Conservation (phyloP, 192 early-diverging fungal species). For the Podila epicladia region DNA sequence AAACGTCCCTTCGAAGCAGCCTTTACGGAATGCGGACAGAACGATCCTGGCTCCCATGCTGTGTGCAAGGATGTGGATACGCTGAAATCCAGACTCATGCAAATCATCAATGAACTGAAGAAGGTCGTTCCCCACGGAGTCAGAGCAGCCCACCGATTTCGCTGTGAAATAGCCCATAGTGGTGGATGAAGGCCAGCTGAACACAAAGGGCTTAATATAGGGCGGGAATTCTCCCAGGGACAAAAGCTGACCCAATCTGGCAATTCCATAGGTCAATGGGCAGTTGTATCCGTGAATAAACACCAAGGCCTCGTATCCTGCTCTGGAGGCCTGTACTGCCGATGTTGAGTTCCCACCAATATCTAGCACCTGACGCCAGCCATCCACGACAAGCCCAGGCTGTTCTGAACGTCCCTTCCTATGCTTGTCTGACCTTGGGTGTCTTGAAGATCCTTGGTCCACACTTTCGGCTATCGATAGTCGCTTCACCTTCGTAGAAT, state of each 20-base stretch:
- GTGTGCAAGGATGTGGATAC: slow-evolving; percentile 49
- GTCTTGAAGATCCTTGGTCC: neutral
- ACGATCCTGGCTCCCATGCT: slow-evolving; percentile 54
- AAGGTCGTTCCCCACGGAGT: slow-evolving; percentile 43
- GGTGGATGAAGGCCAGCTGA: slow-evolving; percentile 44
- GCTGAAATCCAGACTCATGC: slow-evolving; percentile 34
- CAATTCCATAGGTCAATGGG: slow-evolving; percentile 45
- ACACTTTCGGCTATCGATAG: slow-evolving; percentile 4
- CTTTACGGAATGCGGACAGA: slow-evolving; percentile 36
- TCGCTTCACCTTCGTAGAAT: slow-evolving; percentile 1
- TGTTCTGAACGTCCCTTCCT: slow-evolving; percentile 22
- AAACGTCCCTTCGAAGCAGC: slow-evolving; percentile 24
- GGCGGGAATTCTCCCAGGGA: slow-evolving; percentile 47
- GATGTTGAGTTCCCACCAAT: slow-evolving; percentile 8
- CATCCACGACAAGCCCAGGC: slow-evolving; percentile 25
- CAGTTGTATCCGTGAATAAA: slow-evolving; percentile 56
- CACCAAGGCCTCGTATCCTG: slow-evolving; percentile 46
- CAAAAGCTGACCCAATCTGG: slow-evolving; percentile 48
- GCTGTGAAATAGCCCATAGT: slow-evolving; percentile 51
- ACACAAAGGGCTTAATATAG: slow-evolving; percentile 55
- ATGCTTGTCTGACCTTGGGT: slow-evolving; percentile 6
- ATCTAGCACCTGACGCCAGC: slow-evolving; percentile 34
- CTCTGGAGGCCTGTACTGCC: slow-evolving; percentile 17
- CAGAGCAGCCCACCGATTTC: slow-evolving; percentile 34
- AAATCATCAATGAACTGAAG: slow-evolving; percentile 46